phyloP scores from a whole-genome alignment of 192 early-diverging fungal species.

The Backusella circina region DNA sequence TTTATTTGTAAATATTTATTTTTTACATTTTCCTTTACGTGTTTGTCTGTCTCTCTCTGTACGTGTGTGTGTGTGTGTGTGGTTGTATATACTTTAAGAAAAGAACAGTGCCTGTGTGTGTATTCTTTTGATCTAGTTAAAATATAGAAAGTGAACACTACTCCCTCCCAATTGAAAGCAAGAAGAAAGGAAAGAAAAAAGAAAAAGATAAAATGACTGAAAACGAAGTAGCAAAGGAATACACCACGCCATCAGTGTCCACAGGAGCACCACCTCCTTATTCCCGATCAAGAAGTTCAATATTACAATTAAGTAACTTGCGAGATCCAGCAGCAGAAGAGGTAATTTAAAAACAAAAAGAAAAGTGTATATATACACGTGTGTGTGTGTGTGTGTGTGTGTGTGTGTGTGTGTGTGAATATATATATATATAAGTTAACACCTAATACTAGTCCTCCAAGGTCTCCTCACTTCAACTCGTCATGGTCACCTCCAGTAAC shows the following conservation, averaged over 20 bases:
- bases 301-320: neutral
- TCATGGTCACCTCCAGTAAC: neutral
- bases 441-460: neutral
- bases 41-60: neutral
- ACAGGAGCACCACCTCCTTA: neutral
- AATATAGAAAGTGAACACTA: neutral
- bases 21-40: neutral
- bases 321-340: neutral
- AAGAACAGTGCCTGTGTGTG: neutral
- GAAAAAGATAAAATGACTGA: conserved; percentile 2
- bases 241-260: neutral
- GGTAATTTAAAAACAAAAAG: neutral
- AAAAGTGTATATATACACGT: too few relatives aligned
- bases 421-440: neutral
- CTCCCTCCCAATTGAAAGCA: too few relatives aligned
- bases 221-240: neutral
- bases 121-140: neutral
- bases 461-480: conserved; percentile 2
- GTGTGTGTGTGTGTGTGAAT: neutral
- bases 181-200: neutral
- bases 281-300: neutral
- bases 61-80: neutral
- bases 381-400: too few relatives aligned
- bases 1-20: neutral
- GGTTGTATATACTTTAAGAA: neutral